Evolutionary conservation across 2,329 filamentous ascomycete species (phyloP), one percentile per base, ranked within the genome.

Genomic region (Talaromyces sp.): DNA sequence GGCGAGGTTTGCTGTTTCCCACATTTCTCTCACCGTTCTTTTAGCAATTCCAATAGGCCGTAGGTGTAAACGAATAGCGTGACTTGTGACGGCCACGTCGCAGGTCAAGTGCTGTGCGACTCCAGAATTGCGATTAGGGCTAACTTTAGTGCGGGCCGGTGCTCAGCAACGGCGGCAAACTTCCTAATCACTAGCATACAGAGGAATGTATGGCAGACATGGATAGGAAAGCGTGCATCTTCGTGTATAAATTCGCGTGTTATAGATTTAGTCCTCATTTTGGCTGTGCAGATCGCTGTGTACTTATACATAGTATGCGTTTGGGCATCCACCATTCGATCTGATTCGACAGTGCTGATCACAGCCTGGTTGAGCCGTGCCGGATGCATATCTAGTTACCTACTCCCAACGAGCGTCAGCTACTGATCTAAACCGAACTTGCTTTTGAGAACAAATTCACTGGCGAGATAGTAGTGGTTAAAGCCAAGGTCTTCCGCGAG

Each of bases 81-180:
- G 44, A 40, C 28, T n/a, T 60, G 33, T 50, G 12, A 37, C 37
- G 21, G 33, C 58, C 58, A 60, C 58, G 58, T 60, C 58, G 44
- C 58, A 60, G 21, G 39, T n/a, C 16, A 39, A 28, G 28, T 46
- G 16, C n/a, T 28, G 57, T 50, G 21, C 23, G 42, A 59, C 57
- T 59, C 42, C 42, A 50, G 58, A 33, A 60, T 60, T 60, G 46
- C 31, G 12, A 60, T 60, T 28, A 25, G 58, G 58, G 18, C 58
- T 60, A 23, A 21, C 58, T 40, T 52, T 31, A 40, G 44, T 14
- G 42, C 39, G 12, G 14, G 28, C 6, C 8, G 21, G 40, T 11
- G 7, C 2, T 42, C 39, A 33, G 28, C n/a, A 21, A 35, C 31
- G 50, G 31, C 50, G 31, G 31, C 50, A 54, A 35, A 54, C 31